Base-by-base conservation (phyloP, 352 stramenopile species). In the Phytophthora hybrid region DNA sequence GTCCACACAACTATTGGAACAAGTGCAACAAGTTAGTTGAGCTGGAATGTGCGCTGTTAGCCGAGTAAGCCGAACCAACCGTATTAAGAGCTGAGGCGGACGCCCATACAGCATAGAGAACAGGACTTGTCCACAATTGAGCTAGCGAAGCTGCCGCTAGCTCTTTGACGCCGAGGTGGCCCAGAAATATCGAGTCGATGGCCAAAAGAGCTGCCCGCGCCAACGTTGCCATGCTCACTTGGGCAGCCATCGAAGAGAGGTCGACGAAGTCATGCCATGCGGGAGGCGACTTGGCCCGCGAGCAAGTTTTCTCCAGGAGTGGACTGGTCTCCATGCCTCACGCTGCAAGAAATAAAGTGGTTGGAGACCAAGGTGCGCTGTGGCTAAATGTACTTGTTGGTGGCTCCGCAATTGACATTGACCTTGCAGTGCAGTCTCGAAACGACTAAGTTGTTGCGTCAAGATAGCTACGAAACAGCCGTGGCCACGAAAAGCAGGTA, bases 101-200 rank as follows among this genome's bases (percentile, higher is more conserved):
- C 0, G 82, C 77, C 85, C 82, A 93, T 5, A 93, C 84, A 5
- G 73, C 74, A 66, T 91, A 91, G n/a, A 93, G 78, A 26, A 79
- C 81, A 44, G 81, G 82, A 44, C 80, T 89, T 11, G 84, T 93
- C 87, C 87, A 94, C 5, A 94, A 73, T 49, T 89, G 80, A 5
- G 84, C 79, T n/a, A 96, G 74, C 11, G 90, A 93, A 1, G 83
- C 84, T 1, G 78, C 89, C 18, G 89, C 89, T 11, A 96, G 77
- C 56, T 93, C 76, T 37, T 88, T 78, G 16, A 91, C 75, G 13
- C 90, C 90, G n/a, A 95, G 66, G 63, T 96, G 88, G 3, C 90
- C 90, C 9, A 96, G 70, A 66, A 95, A 95, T 16, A 91, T 74
- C 16, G 84, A 81, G 75, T 95, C 86, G 55, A 94, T 93, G 18